Conservation (phyloP, 495 filamentous ascomycete genomes). For the Immersiella caudata region DNA sequence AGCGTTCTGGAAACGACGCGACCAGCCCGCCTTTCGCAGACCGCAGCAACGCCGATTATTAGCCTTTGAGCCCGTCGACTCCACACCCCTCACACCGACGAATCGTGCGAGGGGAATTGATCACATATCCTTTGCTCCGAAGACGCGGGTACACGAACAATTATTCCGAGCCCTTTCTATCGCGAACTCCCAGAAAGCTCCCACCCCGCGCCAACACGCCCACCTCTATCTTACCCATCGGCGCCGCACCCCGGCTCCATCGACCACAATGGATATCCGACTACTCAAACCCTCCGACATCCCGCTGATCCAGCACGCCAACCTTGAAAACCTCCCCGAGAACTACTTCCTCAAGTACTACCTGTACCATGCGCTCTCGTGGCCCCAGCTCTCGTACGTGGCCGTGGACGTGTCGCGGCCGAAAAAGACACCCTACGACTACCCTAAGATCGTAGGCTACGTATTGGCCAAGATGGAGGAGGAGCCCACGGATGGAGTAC, state of each 20-base stretch:
- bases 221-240: background rate
- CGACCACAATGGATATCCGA: slow-evolving; percentile 71
- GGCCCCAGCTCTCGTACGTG: slow-evolving; percentile 95
- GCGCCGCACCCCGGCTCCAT: background rate
- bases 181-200: background rate
- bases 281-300: slow-evolving; percentile 76
- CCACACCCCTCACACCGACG: background rate
- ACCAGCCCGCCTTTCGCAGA: background rate
- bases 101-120: background rate
- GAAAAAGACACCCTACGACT: slow-evolving; percentile 75
- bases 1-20: background rate
- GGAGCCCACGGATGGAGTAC: slow-evolving; percentile 85
- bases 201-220: background rate
- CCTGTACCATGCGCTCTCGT: slow-evolving; percentile 97
- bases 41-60: background rate
- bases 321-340: slow-evolving; percentile 98
- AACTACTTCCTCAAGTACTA: slow-evolving; percentile 99
- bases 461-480: slow-evolving; percentile 99
- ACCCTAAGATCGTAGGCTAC: slow-evolving; percentile 98
- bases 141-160: background rate
- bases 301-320: slow-evolving; percentile 94
- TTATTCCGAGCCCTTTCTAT: background rate
- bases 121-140: background rate
- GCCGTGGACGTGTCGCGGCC: slow-evolving; percentile 87
- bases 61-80: background rate